Evolutionary conservation across 2,329 filamentous ascomycete genomes (phyloP).

Genomic region (Clathrospora elynae): DNA sequence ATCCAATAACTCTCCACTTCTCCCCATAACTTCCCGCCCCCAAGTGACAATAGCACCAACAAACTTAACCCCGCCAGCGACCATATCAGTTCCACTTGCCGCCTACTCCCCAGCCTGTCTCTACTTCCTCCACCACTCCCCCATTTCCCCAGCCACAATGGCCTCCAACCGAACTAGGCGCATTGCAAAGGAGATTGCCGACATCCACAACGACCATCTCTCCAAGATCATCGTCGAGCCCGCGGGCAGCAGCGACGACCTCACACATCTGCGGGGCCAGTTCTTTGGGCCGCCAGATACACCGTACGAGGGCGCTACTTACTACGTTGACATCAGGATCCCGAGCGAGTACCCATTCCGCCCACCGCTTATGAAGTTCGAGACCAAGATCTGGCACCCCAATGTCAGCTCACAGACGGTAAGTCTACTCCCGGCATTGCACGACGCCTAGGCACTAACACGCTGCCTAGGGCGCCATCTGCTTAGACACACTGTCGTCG

Average conservation of each 20-base stretch:
- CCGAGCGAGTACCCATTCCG: constrained; percentile 92
- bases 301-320: constrained; percentile 87
- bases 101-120: constrained; percentile 17
- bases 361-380: constrained; percentile 86
- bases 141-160: constrained; percentile 48
- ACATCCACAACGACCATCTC: constrained; percentile 73
- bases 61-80: too few species aligned
- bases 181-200: constrained; percentile 75
- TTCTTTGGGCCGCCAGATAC: constrained; percentile 90
- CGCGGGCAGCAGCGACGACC: constrained; percentile 66
- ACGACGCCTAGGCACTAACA: constrained; percentile 25
- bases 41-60: background rate
- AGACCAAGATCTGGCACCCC: constrained; percentile 95
- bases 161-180: constrained; percentile 63
- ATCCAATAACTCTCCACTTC: background rate
- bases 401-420: constrained; percentile 95
- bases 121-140: background rate
- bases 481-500: constrained; percentile 85
- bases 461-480: constrained; percentile 89
- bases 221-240: constrained; percentile 77
- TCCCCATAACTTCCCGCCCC: background rate
- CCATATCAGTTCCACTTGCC: constrained; percentile 11
- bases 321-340: constrained; percentile 81
- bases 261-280: constrained; percentile 81
- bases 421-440: constrained; percentile 47